A percentile compares a stretch with the other conserved stretches of the same genome.
phyloP scores from a whole-genome alignment of 805 yeast genomes.

The Ogataea nakhonphanomensis region DNA sequence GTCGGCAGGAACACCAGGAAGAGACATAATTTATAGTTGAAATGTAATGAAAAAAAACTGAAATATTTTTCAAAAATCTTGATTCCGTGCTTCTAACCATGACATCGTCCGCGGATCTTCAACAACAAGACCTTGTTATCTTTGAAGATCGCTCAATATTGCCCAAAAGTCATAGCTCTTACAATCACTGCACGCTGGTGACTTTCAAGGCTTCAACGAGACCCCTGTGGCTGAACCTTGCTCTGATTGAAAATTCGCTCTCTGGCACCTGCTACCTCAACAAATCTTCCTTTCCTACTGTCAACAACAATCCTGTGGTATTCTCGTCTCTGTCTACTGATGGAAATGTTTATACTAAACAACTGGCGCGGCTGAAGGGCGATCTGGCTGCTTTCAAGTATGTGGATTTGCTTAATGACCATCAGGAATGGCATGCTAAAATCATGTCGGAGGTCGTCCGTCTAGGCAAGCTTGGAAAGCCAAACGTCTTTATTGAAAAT shows the following conservation, averaged over 20 bases:
- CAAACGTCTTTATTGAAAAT: conserved; percentile 26
- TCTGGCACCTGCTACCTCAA: conserved; percentile 45
- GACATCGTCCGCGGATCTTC: conserved; percentile 31
- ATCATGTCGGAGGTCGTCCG: conserved; percentile 12
- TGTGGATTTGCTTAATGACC: conserved; percentile 38
- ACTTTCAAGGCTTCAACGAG: conserved; percentile 51
- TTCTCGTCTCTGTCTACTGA: conserved; percentile 33
- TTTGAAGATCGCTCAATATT: conserved; percentile 50
- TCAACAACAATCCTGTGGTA: conserved; percentile 34
- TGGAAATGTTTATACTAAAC: conserved; percentile 29
- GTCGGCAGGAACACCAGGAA: conserved; percentile 54
- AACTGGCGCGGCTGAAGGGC: conserved; percentile 34
- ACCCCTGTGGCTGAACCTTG: conserved; percentile 60
- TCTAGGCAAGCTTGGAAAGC: conserved; percentile 22
- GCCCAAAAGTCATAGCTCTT: conserved; percentile 22
- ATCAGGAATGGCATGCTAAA: conserved; percentile 31
- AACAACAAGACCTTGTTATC: conserved; percentile 56
- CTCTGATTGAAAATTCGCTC: conserved; percentile 50
- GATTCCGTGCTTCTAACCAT: conserved; percentile 14
- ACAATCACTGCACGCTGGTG: conserved; percentile 32
- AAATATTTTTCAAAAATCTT: conserved; percentile 4
- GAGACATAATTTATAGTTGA: conserved; percentile 31
- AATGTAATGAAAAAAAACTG: background rate
- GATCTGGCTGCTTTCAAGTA: conserved; percentile 38
- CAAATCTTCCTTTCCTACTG: conserved; percentile 9